A percentile compares a stretch with the other conserved stretches of the same genome.
These are phyloP conservation scores for Amoebophrya sp. DNA, from an alignment of 169 alveolate genomes.

Conservation along the genomic window DNA sequence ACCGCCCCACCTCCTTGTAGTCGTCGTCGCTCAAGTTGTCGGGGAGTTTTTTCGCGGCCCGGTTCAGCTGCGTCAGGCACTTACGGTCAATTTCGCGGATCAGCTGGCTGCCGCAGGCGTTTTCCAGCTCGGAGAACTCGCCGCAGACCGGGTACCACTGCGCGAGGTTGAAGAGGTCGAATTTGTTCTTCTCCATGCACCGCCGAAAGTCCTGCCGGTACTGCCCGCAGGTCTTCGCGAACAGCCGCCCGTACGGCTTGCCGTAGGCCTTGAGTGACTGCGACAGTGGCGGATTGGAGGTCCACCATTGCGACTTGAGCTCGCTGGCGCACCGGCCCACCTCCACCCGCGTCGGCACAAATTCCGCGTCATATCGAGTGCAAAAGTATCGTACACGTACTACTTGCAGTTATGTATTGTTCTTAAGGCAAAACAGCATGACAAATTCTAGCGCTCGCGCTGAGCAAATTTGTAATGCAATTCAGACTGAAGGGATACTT, in stretches of 20 bases:
- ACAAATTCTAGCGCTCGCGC: too few species aligned
- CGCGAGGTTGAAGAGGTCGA: background rate
- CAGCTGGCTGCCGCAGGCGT: background rate
- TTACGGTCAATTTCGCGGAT: background rate
- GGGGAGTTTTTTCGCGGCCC: background rate
- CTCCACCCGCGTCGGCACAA: background rate
- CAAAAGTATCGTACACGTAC: too few species aligned
- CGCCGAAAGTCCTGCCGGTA: background rate
- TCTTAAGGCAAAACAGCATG: too few species aligned
- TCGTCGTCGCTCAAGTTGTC: too few species aligned
- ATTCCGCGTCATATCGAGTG: background rate
- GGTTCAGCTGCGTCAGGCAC: background rate
- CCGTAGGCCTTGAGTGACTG: background rate
- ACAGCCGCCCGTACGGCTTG: background rate
- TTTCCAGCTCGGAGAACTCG: background rate
- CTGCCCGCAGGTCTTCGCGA: background rate
- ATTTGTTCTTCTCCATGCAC: background rate
- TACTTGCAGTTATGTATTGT: too few species aligned
- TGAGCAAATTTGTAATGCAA: too few species aligned
- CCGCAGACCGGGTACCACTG: conserved; percentile 11
- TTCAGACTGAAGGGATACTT: too few species aligned
- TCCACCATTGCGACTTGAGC: background rate
- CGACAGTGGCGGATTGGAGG: too few species aligned
- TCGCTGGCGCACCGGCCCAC: background rate
- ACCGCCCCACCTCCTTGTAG: too few species aligned